Conservation (phyloP, 192 early-diverging fungal species). For the Coemansia sp. region DNA sequence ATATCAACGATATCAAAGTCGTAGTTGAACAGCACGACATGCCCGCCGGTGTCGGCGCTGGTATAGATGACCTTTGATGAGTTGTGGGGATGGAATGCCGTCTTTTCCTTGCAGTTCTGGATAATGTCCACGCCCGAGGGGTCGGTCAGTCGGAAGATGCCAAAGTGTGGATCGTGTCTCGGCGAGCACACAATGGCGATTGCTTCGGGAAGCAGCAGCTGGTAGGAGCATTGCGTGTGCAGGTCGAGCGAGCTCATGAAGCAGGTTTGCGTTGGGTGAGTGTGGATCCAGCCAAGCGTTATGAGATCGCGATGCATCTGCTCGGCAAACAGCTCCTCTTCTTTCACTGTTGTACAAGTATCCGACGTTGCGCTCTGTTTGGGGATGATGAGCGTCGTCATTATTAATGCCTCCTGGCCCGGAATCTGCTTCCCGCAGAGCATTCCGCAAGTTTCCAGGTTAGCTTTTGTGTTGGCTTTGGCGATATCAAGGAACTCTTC, state of each 20-base stretch:
- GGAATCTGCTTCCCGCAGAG: conserved; percentile 71
- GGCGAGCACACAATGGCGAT: conserved; percentile 90
- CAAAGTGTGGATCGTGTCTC: conserved; percentile 65
- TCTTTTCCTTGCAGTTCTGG: conserved; percentile 64
- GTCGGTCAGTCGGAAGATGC: conserved; percentile 85
- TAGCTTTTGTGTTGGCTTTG: conserved; percentile 65
- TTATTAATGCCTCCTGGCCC: conserved; percentile 30
- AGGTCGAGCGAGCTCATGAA: conserved; percentile 92
- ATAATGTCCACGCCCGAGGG: conserved; percentile 80
- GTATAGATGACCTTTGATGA: conserved; percentile 40
- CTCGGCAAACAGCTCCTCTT: conserved; percentile 80
- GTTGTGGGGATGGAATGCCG: conserved; percentile 80
- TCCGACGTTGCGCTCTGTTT: conserved; percentile 86
- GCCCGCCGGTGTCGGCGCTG: conserved; percentile 42
- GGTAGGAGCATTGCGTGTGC: conserved; percentile 90
- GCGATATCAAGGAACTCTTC: conserved; percentile 74
- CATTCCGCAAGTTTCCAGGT: conserved; percentile 88
- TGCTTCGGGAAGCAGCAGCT: conserved; percentile 87
- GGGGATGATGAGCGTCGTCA: conserved; percentile 84
- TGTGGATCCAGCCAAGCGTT: conserved; percentile 90
- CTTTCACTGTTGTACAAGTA: conserved; percentile 77
- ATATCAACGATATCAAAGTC: conserved; percentile 54
- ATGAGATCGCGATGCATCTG: conserved; percentile 73
- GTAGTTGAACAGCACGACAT: conserved; percentile 43
- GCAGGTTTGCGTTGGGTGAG: conserved; percentile 91